Evolutionary conservation across 2,329 filamentous ascomycete genomes (phyloP).

Genomic region (Esteya vermicola): DNA sequence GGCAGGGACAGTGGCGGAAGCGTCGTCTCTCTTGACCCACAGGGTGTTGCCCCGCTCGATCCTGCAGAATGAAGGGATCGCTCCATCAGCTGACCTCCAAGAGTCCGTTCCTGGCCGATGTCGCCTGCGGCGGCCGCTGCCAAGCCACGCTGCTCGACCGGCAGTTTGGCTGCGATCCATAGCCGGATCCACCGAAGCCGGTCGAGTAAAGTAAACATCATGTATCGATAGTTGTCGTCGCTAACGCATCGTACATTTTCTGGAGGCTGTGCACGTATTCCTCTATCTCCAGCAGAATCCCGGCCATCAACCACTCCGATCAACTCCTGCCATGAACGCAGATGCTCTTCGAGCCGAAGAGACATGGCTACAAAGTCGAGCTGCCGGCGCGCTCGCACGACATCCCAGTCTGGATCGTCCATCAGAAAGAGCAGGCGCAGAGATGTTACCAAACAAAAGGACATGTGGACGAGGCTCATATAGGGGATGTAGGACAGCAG

Average conservation of each 20-base stretch:
- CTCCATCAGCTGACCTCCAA: not conserved
- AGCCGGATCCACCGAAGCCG: conserved; percentile 24
- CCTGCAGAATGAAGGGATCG: not conserved
- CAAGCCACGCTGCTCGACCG: not conserved
- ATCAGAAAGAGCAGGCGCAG: conserved; percentile 20
- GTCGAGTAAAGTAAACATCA: conserved; percentile 18
- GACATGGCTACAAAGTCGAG: conserved; percentile 18
- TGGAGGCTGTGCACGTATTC: conserved; percentile 4
- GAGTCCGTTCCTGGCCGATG: not conserved
- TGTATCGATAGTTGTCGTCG: conserved; percentile 16
- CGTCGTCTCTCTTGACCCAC: not conserved
- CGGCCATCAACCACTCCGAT: no score
- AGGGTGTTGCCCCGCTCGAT: not conserved
- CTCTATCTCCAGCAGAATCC: conserved; percentile 11
- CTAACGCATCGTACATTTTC: conserved; percentile 10
- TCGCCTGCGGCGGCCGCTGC: not conserved
- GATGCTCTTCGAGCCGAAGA: conserved; percentile 16
- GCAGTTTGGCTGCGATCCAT: conserved; percentile 18
- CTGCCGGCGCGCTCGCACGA: conserved; percentile 16
- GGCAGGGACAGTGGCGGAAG: not conserved
- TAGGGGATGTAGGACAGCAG: conserved; percentile 18
- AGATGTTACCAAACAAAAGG: conserved; percentile 20
- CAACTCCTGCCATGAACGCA: no score
- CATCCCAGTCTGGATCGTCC: conserved; percentile 23
- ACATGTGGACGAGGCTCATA: conserved; percentile 14